phyloP scores from a whole-genome alignment of 176 grass and related monocot species.

The Aegilops bicornis region DNA sequence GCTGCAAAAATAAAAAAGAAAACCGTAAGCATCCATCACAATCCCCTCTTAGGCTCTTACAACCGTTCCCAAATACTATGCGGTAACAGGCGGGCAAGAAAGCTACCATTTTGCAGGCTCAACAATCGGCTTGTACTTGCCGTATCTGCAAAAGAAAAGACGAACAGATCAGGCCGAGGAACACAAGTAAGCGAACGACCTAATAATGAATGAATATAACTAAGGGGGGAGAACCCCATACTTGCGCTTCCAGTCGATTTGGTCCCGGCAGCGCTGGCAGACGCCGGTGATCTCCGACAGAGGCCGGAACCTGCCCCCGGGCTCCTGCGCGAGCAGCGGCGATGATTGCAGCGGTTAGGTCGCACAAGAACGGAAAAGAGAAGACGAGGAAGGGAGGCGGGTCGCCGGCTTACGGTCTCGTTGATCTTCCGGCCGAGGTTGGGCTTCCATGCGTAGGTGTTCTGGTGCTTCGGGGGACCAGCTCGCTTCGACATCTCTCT shows the following conservation, averaged over 20 bases:
- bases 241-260: conserved; percentile 99
- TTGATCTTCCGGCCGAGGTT: conserved; percentile 84
- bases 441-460: conserved; percentile 84
- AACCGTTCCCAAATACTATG: not conserved
- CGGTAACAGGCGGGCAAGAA: not conserved
- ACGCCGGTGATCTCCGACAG: conserved; percentile 82
- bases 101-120: conserved; percentile 85
- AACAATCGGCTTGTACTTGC: conserved; percentile 79
- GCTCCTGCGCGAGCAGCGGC: conserved; percentile 51
- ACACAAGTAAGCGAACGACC: not conserved
- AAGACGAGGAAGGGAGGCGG: not conserved
- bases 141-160: conserved; percentile 61
- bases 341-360: conserved; percentile 15
- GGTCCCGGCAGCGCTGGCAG: conserved; percentile 86
- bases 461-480: conserved; percentile 97
- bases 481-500: conserved; percentile 61
- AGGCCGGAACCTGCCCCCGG: conserved; percentile 76
- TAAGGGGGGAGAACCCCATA: not conserved
- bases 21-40: conserved; percentile 11
- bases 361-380: not conserved
- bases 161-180: conserved; percentile 9
- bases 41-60: not conserved
- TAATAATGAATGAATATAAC: not conserved
- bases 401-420: conserved; percentile 50
- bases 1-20: conserved; percentile 41